Evolutionary conservation across 192 early-diverging fungal genomes (phyloP).

Genomic region (Neocallimastix lanati): DNA sequence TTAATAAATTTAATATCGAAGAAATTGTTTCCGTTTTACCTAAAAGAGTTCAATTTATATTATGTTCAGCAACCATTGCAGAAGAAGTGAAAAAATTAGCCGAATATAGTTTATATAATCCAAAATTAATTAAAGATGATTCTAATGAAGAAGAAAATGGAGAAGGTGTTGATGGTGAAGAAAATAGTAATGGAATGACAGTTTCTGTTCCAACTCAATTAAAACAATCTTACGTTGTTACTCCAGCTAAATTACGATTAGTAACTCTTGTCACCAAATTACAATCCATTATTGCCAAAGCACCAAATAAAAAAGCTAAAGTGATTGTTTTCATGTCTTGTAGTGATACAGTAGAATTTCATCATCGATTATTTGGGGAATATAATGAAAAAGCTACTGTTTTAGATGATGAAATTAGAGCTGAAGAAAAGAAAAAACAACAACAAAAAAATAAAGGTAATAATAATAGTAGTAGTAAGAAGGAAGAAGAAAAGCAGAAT

Average conservation of each 20-base stretch:
- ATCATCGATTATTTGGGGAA: conserved; percentile 26
- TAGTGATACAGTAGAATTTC: conserved; percentile 89
- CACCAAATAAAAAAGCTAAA: conserved; percentile 23
- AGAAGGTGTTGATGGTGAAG: conserved; percentile 2
- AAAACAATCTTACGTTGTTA: conserved; percentile 63
- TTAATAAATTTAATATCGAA: background rate
- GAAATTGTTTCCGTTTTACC: conserved; percentile 23
- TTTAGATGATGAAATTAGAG: conserved; percentile 14
- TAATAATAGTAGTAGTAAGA: background rate
- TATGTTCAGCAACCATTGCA: conserved; percentile 85
- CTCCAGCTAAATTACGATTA: conserved; percentile 81
- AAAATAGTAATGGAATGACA: conserved; percentile 1
- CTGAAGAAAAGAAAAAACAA: conserved; percentile 19
- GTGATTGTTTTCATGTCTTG: conserved; percentile 88
- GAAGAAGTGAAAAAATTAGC: conserved; percentile 70
- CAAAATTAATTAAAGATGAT: conserved; percentile 47
- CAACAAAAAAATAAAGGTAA: conserved; percentile 21
- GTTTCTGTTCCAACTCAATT: conserved; percentile 73
- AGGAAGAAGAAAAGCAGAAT: conserved; percentile 5
- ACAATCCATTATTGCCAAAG: conserved; percentile 11
- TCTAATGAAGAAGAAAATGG: conserved; percentile 4
- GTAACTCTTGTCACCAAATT: conserved; percentile 65
- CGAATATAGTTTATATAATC: conserved; percentile 53
- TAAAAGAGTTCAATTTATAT: conserved; percentile 44
- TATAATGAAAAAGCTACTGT: conserved; percentile 10